Conservation (phyloP, 305 asterid genomes). For the Withania somnifera region DNA sequence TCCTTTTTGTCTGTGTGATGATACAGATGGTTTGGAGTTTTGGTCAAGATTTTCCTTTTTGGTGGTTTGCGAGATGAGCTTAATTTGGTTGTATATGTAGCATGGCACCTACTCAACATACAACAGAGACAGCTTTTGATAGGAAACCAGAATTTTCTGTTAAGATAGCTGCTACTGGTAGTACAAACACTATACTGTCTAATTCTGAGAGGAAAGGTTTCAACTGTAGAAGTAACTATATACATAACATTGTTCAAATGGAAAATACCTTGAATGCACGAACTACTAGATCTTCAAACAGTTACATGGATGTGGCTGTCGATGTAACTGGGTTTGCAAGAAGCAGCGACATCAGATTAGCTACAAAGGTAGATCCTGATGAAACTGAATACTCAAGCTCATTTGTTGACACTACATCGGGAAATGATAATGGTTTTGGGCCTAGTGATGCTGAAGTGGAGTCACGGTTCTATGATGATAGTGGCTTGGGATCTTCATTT, state of each 20-base stretch:
- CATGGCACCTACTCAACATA: background rate
- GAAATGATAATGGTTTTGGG: constrained; percentile 44
- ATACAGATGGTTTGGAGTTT: background rate
- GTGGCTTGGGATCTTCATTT: constrained; percentile 41
- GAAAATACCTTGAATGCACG: background rate
- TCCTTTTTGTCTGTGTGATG: background rate
- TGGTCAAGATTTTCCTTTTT: background rate
- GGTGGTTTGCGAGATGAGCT: background rate
- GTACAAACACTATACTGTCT: background rate
- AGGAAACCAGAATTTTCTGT: background rate
- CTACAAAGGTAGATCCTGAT: constrained; percentile 62
- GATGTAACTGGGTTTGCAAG: constrained; percentile 44
- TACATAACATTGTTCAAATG: background rate
- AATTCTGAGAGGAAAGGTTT: background rate
- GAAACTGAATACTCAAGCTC: constrained; percentile 88
- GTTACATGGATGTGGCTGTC: constrained; percentile 19
- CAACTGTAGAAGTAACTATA: background rate
- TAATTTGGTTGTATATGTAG: background rate
- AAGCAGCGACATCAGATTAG: constrained; percentile 30
- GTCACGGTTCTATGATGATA: constrained; percentile 45
- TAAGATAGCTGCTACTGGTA: background rate
- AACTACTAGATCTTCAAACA: background rate
- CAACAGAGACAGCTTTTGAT: background rate
- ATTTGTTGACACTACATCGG: constrained; percentile 56
- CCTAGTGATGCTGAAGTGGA: constrained; percentile 81